Percentiles rank a stretch among this genome's conserved stretches.
phyloP scores from a whole-genome alignment of 441 rosid species.

The Macaranga tanarius region DNA sequence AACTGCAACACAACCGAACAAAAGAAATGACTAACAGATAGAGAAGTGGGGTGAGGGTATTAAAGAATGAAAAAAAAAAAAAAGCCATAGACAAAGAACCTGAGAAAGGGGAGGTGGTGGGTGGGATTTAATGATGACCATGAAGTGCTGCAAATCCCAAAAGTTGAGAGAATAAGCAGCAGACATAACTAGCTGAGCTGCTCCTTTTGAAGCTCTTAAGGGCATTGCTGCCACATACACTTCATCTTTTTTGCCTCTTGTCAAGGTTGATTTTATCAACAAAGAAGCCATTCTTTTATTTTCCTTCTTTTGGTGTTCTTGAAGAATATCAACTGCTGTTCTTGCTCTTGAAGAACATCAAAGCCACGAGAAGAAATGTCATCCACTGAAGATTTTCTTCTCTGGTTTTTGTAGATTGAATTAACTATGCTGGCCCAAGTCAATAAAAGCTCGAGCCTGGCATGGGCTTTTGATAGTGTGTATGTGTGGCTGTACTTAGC shows the following conservation, averaged over 20 bases:
- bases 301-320: not conserved
- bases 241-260: constrained; percentile 38
- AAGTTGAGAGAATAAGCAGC: constrained; percentile 59
- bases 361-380: not conserved
- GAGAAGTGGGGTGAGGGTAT: no score
- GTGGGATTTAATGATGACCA: constrained; percentile 61
- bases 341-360: not conserved
- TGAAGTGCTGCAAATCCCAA: constrained; percentile 63
- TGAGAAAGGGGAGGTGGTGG: constrained; percentile 30
- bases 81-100: constrained; percentile 31
- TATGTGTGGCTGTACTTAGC: no score
- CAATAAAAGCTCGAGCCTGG: no score
- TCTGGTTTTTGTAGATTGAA: no score
- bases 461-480: no score
- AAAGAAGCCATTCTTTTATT: constrained; percentile 28
- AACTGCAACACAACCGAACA: not conserved
- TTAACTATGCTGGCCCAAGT: no score
- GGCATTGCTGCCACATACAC: constrained; percentile 65
- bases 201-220: constrained; percentile 57
- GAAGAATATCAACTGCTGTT: constrained; percentile 3
- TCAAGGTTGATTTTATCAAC: constrained; percentile 21
- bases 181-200: constrained; percentile 55
- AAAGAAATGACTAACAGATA: not conserved
- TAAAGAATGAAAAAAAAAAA: no score
- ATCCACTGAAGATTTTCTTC: not conserved